A percentile compares a stretch with the other conserved stretches of the same genome.
These are phyloP conservation scores for Paxillus rubicundulus DNA, from an alignment of 768 basidiomycete genomes.

Conservation along the genomic window DNA sequence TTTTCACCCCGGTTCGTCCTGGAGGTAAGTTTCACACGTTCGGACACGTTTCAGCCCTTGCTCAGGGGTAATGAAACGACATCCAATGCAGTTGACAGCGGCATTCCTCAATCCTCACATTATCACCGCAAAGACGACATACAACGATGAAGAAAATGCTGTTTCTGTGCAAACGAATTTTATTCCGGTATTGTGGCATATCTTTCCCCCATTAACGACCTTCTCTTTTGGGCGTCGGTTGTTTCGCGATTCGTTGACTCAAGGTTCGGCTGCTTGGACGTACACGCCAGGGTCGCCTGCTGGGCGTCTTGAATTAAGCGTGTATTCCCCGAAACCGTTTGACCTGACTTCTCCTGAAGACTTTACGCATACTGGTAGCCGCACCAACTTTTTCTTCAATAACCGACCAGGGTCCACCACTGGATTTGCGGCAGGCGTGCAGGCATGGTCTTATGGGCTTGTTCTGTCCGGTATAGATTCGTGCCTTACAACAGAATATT, in stretches of 20 bases:
- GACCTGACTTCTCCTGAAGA: constrained; percentile 30
- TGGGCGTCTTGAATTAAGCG: constrained; percentile 38
- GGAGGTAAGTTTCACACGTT: constrained; percentile 36
- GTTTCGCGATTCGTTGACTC: constrained; percentile 46
- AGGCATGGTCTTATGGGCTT: constrained; percentile 49
- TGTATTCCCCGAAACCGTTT: constrained; percentile 44
- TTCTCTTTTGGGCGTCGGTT: constrained; percentile 50
- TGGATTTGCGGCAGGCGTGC: constrained; percentile 47
- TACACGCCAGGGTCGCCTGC: constrained; percentile 20
- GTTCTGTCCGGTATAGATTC: constrained; percentile 47
- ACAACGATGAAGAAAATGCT: constrained; percentile 47
- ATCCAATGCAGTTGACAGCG: constrained; percentile 36
- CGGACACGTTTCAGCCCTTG: constrained; percentile 8
- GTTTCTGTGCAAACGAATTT: constrained; percentile 39
- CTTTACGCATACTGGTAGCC: constrained; percentile 20
- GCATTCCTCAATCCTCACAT: constrained; percentile 41
- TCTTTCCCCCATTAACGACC: constrained; percentile 39
- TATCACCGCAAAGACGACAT: constrained; percentile 44
- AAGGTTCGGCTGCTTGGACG: constrained; percentile 41
- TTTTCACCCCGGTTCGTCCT: constrained; percentile 61
- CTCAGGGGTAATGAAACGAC: constrained; percentile 12
- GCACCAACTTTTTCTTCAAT: constrained; percentile 19
- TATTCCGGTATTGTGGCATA: constrained; percentile 32
- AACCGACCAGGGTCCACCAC: constrained; percentile 45
- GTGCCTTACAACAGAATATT: constrained; percentile 49